These are phyloP conservation scores for Elsinoe perseae DNA, from an alignment of 2,329 filamentous ascomycete species.

Conservation along the genomic window DNA sequence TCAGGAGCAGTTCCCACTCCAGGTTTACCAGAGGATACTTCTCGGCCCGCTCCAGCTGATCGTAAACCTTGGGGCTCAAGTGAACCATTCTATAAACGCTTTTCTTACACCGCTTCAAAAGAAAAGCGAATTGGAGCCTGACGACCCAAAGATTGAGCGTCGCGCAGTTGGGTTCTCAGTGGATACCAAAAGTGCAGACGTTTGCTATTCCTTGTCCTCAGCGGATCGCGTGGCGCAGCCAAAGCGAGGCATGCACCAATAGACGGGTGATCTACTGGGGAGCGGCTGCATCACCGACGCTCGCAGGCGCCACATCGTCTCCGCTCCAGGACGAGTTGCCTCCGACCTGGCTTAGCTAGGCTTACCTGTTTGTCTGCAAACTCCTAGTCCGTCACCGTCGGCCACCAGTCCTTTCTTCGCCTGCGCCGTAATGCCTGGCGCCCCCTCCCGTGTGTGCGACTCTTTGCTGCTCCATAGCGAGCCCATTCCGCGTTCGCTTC, in stretches of 20 bases:
- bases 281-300: constrained; percentile 10
- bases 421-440: constrained; percentile 13
- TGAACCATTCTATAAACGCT: background rate
- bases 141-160: background rate
- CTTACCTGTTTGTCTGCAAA: background rate
- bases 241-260: constrained; percentile 11
- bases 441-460: constrained; percentile 3
- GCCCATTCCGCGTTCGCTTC: background rate
- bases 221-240: constrained; percentile 10
- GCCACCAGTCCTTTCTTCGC: background rate
- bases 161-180: background rate
- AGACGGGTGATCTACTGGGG: constrained; percentile 3
- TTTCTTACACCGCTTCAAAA: background rate
- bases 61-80: background rate
- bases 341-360: constrained; percentile 4
- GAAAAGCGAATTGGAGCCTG: background rate
- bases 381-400: background rate
- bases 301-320: constrained; percentile 10
- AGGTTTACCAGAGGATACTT: background rate
- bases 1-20: background rate
- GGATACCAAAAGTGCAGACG: background rate
- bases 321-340: background rate
- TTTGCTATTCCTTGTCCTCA: constrained; percentile 8
- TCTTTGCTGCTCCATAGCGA: background rate
- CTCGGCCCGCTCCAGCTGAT: constrained; percentile 1